A percentile compares a stretch with the other conserved stretches of the same genome.
phyloP scores from a whole-genome alignment of 1,139 yeast species.

The Taphrina deformans region DNA sequence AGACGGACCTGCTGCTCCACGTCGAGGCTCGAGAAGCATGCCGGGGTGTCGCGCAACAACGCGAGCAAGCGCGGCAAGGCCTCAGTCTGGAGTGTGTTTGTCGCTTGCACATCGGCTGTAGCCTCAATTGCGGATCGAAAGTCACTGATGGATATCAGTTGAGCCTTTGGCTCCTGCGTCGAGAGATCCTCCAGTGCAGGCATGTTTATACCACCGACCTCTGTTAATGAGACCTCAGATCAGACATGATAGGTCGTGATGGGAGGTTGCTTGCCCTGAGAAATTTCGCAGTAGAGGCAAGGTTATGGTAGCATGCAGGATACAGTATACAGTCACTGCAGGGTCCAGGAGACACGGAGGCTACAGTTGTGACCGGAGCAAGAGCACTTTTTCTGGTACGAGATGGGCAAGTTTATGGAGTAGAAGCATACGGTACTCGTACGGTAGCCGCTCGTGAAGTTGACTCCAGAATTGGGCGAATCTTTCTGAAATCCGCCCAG shows the following conservation, averaged over 20 bases:
- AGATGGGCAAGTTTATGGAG: not conserved
- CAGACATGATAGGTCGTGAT: not conserved
- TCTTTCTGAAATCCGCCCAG: not conserved
- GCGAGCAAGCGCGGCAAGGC: not conserved
- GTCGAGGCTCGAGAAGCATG: not conserved
- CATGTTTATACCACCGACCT: not conserved
- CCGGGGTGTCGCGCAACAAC: constrained; percentile 7
- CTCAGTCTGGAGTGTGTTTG: not conserved
- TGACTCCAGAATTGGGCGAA: not conserved
- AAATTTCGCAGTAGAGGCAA: not conserved
- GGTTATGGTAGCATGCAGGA: not conserved
- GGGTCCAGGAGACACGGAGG: no score
- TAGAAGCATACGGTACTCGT: not conserved
- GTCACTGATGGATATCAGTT: not conserved
- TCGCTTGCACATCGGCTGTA: not conserved
- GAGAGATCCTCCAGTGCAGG: not conserved
- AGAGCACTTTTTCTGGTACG: not conserved
- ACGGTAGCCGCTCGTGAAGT: no score
- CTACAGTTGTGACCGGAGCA: no score
- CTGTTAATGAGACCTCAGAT: not conserved
- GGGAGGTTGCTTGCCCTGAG: no score
- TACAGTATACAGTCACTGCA: no score
- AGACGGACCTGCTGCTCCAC: constrained; percentile 9
- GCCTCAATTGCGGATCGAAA: not conserved
- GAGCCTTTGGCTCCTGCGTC: not conserved